Conservation (phyloP, 2,329 filamentous ascomycete species). For the Aspergillus carbonarius region DNA sequence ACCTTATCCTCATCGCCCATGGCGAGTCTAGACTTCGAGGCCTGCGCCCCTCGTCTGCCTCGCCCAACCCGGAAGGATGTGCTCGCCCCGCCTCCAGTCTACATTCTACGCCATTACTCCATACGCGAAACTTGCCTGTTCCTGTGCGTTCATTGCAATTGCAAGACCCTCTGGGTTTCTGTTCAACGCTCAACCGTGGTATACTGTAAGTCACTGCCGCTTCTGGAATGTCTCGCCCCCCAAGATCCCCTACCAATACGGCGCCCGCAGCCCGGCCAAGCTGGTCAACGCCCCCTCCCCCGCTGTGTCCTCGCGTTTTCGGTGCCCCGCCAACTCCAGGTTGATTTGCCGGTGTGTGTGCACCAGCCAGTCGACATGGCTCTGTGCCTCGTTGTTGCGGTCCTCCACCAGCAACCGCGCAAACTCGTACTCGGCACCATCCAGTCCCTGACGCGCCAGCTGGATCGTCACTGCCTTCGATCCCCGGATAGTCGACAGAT, state of each 20-base stretch:
- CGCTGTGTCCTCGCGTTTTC: constrained; percentile 47
- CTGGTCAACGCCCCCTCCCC: constrained; percentile 45
- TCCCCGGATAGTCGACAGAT: constrained; percentile 74
- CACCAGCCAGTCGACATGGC: constrained; percentile 98
- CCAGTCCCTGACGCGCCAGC: constrained; percentile 85
- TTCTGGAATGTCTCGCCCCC: background rate
- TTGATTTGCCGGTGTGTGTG: constrained; percentile 92
- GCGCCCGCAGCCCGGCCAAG: constrained; percentile 46
- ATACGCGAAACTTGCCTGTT: background rate
- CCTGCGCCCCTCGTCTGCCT: background rate
- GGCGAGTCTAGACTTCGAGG: too few species aligned
- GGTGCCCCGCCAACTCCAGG: constrained; percentile 65
- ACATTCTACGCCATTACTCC: background rate
- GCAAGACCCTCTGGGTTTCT: background rate
- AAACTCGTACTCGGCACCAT: constrained; percentile 96
- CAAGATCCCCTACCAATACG: constrained; percentile 41
- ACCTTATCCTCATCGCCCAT: background rate
- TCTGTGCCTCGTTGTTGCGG: constrained; percentile 94
- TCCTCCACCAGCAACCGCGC: constrained; percentile 88
- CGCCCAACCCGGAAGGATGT: background rate
- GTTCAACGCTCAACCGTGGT: constrained; percentile 9
- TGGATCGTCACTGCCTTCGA: constrained; percentile 88
- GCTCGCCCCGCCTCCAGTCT: background rate
- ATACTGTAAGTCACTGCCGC: constrained; percentile 7
- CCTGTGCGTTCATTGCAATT: background rate